Conservation (phyloP, 2,329 filamentous ascomycete genomes). For the Penicillium digitatum region DNA sequence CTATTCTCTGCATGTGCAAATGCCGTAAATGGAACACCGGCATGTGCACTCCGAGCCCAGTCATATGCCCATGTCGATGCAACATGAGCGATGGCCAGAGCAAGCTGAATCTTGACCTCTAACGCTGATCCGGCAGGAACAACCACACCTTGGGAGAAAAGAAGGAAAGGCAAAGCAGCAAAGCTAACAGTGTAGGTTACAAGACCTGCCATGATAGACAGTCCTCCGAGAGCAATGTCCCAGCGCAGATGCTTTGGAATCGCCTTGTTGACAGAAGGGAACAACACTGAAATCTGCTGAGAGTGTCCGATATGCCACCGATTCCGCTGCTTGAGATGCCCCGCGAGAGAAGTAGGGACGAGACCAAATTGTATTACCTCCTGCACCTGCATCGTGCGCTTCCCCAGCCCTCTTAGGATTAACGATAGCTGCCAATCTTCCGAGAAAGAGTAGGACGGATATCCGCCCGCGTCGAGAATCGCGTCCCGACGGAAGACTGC, state of each 20-base stretch:
- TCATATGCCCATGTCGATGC: slow-evolving; percentile 22
- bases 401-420: slow-evolving; percentile 30
- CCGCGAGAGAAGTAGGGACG: slow-evolving; percentile 34
- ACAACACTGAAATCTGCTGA: slow-evolving; percentile 22
- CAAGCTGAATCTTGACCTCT: slow-evolving; percentile 12
- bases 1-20: slow-evolving; percentile 29
- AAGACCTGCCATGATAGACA: slow-evolving; percentile 21
- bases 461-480: slow-evolving; percentile 31
- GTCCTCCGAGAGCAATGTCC: slow-evolving; percentile 22
- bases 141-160: slow-evolving; percentile 13
- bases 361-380: slow-evolving; percentile 34
- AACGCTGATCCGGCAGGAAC: slow-evolving; percentile 12
- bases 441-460: slow-evolving; percentile 34
- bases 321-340: slow-evolving; percentile 35
- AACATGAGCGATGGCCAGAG: slow-evolving; percentile 12
- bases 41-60: slow-evolving; percentile 19
- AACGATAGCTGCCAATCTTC: slow-evolving; percentile 36
- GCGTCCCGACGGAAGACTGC: slow-evolving; percentile 32
- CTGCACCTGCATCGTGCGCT: slow-evolving; percentile 29
- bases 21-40: slow-evolving; percentile 19
- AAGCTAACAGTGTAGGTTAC: slow-evolving; percentile 17
- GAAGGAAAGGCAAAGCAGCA: slow-evolving; percentile 18
- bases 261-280: slow-evolving; percentile 4
- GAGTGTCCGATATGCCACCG: slow-evolving; percentile 38
- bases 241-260: slow-evolving; percentile 15